These are phyloP conservation scores for Domatiomyces catenatus DNA, from an alignment of 2,329 filamentous ascomycete genomes.

Conservation along the genomic window DNA sequence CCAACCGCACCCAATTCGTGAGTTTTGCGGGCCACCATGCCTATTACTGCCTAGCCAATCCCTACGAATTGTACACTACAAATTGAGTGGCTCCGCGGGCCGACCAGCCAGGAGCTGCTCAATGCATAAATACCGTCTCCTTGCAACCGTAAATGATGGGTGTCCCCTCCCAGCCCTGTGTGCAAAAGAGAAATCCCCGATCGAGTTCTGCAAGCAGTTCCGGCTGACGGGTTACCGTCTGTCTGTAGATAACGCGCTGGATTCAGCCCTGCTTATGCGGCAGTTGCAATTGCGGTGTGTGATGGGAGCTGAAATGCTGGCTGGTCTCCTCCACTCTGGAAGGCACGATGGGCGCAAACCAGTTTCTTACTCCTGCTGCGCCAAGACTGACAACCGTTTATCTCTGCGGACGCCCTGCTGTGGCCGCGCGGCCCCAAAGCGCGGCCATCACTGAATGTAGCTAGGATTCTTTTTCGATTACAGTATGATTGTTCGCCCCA, in stretches of 20 bases:
- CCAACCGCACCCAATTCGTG: not conserved
- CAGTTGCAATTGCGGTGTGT: not conserved
- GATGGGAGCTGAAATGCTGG: not conserved
- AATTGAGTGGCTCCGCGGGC: not conserved
- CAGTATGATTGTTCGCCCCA: too few relatives aligned
- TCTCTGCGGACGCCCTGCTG: not conserved
- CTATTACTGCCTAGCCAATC: not conserved
- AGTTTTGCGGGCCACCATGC: not conserved
- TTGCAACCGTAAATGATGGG: too few relatives aligned
- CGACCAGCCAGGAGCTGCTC: not conserved
- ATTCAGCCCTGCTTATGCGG: too few relatives aligned
- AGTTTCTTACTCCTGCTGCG: not conserved
- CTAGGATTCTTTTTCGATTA: not conserved
- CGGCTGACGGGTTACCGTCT: too few relatives aligned
- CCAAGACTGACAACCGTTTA: not conserved
- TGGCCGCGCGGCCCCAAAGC: not conserved
- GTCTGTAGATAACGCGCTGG: too few relatives aligned
- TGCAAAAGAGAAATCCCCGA: too few relatives aligned
- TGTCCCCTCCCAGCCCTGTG: too few relatives aligned
- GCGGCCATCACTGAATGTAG: not conserved
- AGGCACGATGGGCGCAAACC: too few relatives aligned
- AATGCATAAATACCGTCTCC: not conserved
- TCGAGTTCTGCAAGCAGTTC: too few relatives aligned
- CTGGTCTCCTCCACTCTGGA: not conserved
- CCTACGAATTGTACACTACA: not conserved